These are phyloP conservation scores for Plicaturopsis crispa DNA, from an alignment of 768 basidiomycete species.

Conservation along the genomic window DNA sequence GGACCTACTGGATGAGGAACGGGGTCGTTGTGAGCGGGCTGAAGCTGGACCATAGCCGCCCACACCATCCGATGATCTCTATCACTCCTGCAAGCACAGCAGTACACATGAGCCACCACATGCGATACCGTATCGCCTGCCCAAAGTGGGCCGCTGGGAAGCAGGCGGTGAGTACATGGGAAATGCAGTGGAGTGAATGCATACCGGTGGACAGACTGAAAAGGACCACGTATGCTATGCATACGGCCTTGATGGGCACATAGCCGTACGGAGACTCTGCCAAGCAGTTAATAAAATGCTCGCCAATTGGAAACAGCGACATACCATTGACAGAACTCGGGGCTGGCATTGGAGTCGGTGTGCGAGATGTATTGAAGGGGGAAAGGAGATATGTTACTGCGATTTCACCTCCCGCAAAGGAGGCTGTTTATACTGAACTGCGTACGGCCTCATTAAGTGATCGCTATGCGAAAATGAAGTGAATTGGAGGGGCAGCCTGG, in stretches of 20 bases:
- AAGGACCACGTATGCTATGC: constrained; percentile 18
- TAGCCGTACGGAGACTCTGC: constrained; percentile 15
- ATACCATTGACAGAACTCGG: too few species aligned
- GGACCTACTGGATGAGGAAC: constrained; percentile 33
- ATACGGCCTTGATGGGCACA: constrained; percentile 21
- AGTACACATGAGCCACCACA: constrained; percentile 3
- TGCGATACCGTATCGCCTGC: constrained; percentile 2
- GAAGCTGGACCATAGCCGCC: constrained; percentile 2
- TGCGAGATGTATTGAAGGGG: too few species aligned
- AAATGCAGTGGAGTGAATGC: not conserved
- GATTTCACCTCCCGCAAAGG: too few species aligned
- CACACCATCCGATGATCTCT: constrained; percentile 3
- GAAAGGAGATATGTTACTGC: too few species aligned
- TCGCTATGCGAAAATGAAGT: too few species aligned
- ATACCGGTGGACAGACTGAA: constrained; percentile 12
- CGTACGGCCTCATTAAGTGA: too few species aligned
- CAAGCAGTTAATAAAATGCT: too few species aligned
- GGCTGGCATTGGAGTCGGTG: too few species aligned
- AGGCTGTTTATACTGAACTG: too few species aligned
- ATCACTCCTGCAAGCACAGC: constrained; percentile 1
- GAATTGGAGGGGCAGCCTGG: too few species aligned
- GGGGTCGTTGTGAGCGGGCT: constrained; percentile 17
- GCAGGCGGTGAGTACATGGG: not conserved
- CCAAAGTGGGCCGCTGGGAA: not conserved
- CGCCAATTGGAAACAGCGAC: too few species aligned